Evolutionary conservation across 2,329 filamentous ascomycete species (phyloP).

Genomic region (Plectosphaerella cucumerina): DNA sequence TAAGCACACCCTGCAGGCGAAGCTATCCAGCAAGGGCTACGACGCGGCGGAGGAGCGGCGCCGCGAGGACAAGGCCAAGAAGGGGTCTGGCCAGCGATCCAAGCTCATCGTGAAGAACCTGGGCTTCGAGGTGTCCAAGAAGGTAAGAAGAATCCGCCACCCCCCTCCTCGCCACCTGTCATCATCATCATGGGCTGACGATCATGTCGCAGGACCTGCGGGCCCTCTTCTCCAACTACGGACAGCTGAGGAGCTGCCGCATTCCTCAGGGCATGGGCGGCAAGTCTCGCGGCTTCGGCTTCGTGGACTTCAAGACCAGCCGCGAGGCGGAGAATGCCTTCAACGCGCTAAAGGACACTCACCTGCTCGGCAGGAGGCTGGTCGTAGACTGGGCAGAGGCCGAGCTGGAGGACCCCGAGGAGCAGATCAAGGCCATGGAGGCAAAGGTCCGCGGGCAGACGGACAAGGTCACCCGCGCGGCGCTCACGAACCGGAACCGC

Average conservation of each 20-base stretch:
- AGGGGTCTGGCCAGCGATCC: conserved; percentile 69
- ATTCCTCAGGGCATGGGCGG: conserved; percentile 94
- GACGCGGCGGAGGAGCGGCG: conserved; percentile 86
- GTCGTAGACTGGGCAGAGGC: conserved; percentile 89
- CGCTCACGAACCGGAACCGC: conserved; percentile 76
- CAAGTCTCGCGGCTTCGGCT: conserved; percentile 87
- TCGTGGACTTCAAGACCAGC: conserved; percentile 90
- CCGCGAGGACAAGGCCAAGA: conserved; percentile 79
- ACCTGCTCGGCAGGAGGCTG: conserved; percentile 83
- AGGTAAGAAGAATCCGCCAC: conserved; percentile 31
- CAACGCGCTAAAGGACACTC: conserved; percentile 85
- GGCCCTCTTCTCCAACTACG: conserved; percentile 81
- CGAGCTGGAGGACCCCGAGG: conserved; percentile 86
- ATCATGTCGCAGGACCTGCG: conserved; percentile 58
- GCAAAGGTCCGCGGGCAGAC: conserved; percentile 89
- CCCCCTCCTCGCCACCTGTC: background rate
- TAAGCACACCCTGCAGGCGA: conserved; percentile 78
- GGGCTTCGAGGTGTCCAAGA: conserved; percentile 92
- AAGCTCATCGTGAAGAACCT: conserved; percentile 99
- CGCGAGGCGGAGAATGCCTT: conserved; percentile 89
- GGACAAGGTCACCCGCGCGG: conserved; percentile 85
- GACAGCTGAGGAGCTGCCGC: conserved; percentile 85
- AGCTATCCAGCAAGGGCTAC: conserved; percentile 78
- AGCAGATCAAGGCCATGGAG: conserved; percentile 95
- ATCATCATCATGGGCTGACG: background rate